These are phyloP conservation scores for Phaeoacremonium minimum DNA, from an alignment of 2,329 filamentous ascomycete genomes.

Conservation along the genomic window DNA sequence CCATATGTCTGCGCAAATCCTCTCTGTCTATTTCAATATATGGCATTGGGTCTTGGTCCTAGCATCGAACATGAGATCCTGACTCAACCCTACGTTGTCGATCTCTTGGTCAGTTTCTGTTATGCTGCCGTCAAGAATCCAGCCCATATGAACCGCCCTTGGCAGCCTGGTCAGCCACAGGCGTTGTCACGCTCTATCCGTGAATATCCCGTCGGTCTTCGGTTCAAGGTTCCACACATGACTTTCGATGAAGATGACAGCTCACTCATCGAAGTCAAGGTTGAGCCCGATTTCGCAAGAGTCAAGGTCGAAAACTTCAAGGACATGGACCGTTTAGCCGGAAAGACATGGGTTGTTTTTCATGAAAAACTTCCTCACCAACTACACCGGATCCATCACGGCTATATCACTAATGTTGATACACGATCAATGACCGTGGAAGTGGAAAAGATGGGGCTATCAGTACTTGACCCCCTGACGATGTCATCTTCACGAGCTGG, in stretches of 20 bases:
- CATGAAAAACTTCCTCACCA: too few species aligned
- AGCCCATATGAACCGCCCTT: too few species aligned
- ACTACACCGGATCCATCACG: too few species aligned
- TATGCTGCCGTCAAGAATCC: conserved; percentile 42
- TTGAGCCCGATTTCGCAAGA: conserved; percentile 1
- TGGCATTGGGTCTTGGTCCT: conserved; percentile 78
- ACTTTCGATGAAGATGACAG: not conserved
- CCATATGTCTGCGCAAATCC: conserved; percentile 73
- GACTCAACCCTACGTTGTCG: conserved; percentile 75
- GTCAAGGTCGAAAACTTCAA: not conserved
- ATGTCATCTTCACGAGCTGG: too few species aligned
- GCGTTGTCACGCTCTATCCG: conserved; percentile 26
- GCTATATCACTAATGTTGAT: not conserved
- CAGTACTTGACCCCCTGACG: not conserved
- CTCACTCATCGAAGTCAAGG: conserved; percentile 8
- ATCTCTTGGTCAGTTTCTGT: conserved; percentile 79
- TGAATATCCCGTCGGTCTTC: conserved; percentile 37
- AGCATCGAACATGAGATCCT: conserved; percentile 82
- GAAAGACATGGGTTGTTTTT: conserved; percentile 5
- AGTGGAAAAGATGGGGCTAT: conserved; percentile 1
- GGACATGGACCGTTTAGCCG: not conserved
- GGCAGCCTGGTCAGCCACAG: conserved; percentile 2
- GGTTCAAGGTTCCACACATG: conserved; percentile 23
- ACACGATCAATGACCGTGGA: not conserved
- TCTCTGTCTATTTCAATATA: conserved; percentile 84